These are phyloP conservation scores for Amphirosellinia nigrospora DNA, from an alignment of 495 filamentous ascomycete genomes.

Conservation along the genomic window DNA sequence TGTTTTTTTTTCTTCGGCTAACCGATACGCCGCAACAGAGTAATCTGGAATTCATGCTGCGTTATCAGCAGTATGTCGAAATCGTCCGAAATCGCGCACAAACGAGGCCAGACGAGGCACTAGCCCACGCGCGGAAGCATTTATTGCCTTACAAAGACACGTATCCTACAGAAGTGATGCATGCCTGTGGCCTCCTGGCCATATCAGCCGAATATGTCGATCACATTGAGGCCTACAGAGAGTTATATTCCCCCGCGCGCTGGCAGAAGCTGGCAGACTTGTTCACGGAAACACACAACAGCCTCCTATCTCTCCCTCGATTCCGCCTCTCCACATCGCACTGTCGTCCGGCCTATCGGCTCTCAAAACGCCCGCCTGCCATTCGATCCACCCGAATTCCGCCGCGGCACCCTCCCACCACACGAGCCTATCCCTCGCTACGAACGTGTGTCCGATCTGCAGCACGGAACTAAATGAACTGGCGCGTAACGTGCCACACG, in stretches of 20 bases:
- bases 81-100: constrained; percentile 70
- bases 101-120: constrained; percentile 73
- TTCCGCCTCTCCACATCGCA: constrained; percentile 89
- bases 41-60: constrained; percentile 89
- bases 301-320: constrained; percentile 77
- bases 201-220: constrained; percentile 63
- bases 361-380: constrained; percentile 94
- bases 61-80: constrained; percentile 96
- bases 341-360: constrained; percentile 90
- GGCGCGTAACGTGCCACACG: constrained; percentile 87
- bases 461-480: constrained; percentile 92
- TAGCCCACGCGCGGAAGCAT: constrained; percentile 79
- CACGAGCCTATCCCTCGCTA: constrained; percentile 45
- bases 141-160: constrained; percentile 69
- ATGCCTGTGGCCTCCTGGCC: constrained; percentile 82
- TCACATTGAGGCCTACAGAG: constrained; percentile 43
- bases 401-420: constrained; percentile 42
- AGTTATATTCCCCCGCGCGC: constrained; percentile 72
- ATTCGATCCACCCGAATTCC: constrained; percentile 61
- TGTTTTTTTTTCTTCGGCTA: not conserved
- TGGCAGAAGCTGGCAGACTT: constrained; percentile 80
- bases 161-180: constrained; percentile 70
- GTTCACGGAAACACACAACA: constrained; percentile 86
- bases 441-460: constrained; percentile 87
- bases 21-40: constrained; percentile 56